phyloP scores from a whole-genome alignment of 345 rosid genomes.

The Aethionema arabicum region DNA sequence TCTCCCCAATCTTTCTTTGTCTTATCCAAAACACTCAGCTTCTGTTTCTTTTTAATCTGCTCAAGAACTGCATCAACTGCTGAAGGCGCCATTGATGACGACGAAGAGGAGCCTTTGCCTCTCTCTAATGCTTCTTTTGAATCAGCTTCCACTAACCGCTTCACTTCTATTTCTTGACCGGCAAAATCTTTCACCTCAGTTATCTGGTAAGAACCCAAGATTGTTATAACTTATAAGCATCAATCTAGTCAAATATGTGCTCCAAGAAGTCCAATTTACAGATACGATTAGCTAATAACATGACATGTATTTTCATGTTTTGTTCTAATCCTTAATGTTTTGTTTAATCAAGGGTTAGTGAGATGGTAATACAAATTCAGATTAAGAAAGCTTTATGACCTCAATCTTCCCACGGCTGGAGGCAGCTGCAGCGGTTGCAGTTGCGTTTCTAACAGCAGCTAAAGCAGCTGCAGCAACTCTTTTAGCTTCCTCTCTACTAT shows the following conservation, averaged over 20 bases:
- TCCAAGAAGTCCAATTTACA: not conserved
- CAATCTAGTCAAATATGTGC: not conserved
- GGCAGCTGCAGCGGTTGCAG: slow-evolving; percentile 68
- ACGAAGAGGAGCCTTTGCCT: slow-evolving; percentile 32
- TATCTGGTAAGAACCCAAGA: slow-evolving; percentile 44
- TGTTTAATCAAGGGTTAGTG: too few relatives aligned
- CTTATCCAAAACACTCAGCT: slow-evolving; percentile 91
- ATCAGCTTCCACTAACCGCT: slow-evolving; percentile 67
- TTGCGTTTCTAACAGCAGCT: slow-evolving; percentile 76
- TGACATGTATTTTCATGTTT: too few relatives aligned
- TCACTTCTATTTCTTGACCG: slow-evolving; percentile 74
- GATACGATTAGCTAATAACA: not conserved
- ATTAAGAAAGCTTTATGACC: slow-evolving; percentile 42
- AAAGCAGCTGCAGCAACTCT: slow-evolving; percentile 84
- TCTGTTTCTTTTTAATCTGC: slow-evolving; percentile 87
- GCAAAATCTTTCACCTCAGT: slow-evolving; percentile 82
- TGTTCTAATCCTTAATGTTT: too few relatives aligned
- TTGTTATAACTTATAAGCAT: not conserved
- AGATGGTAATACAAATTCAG: too few relatives aligned
- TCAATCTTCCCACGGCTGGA: slow-evolving; percentile 68
- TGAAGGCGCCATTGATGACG: slow-evolving; percentile 51
- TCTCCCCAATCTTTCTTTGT: slow-evolving; percentile 98
- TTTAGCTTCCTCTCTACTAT: slow-evolving; percentile 58
- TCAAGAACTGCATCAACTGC: slow-evolving; percentile 88
- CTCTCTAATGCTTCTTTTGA: slow-evolving; percentile 80